Base-by-base conservation (phyloP, 164 flowering plant genomes). In the Stephania cephalantha region DNA sequence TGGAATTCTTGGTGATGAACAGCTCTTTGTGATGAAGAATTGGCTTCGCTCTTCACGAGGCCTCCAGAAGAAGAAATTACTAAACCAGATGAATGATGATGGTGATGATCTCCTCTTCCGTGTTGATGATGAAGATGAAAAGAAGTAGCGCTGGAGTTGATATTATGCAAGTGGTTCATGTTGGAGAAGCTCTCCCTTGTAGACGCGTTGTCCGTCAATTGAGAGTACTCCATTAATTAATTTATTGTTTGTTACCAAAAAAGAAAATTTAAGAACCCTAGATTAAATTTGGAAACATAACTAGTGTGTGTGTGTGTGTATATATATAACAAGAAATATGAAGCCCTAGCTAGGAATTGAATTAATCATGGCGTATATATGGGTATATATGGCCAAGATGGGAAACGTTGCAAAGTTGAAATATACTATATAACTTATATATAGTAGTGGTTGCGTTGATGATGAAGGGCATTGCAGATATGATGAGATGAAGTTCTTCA, bases 131-230 rank as follows among this genome's bases (percentile, higher is more conserved):
- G 84, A 55, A 78, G 72, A 11, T 87, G 78, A 55, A 85, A 79
- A 11, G 73, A 73, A 61, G 25, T 25, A 25, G 25, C 0, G 25
- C 25, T 25, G 25, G 25, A 25, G 25, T 25, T 25, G 25, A 25
- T 25, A 25, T 25, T 25, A 25, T 76, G 78, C 3, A 35, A 82
- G 76, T 13, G 66, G 25, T 10, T 12, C 48, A 15, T 72, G 29
- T 88, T 87, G 71, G 86, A 74, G 85, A 87, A 87, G 78, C 81
- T 85, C 25, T 86, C 89, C 66, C 90, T 85, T 13, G 81, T 55
- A 22, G 75, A 70, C 42, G 78, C 65, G 70, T 74, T 85, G 75
- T 82, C 85, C 44, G 78, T 78, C 66, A 83, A 68, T 31, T 85
- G 84, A 65, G 81, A 78, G 55, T 88, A 90, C 11, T 84, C 91